Conservation (phyloP, 1,139 yeast genomes). For the Hyphopichia pseudoburtonii region DNA sequence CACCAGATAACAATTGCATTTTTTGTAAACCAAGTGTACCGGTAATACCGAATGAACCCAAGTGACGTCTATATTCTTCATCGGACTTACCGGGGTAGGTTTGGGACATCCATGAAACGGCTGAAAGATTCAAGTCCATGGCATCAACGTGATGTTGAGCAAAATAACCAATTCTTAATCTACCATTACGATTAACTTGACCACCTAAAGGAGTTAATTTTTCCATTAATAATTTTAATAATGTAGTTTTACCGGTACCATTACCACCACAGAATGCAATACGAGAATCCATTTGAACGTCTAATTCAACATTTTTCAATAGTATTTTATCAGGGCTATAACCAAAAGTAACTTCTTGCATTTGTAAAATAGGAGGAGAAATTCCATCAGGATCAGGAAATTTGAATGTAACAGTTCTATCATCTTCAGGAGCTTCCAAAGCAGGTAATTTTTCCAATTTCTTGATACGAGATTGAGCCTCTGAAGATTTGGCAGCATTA, state of each 20-base stretch:
- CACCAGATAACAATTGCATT: constrained; percentile 90
- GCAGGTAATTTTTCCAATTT: constrained; percentile 91
- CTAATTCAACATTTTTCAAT: constrained; percentile 77
- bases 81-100: constrained; percentile 92
- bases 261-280: constrained; percentile 98
- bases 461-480: constrained; percentile 96
- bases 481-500: constrained; percentile 95
- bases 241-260: constrained; percentile 98
- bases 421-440: constrained; percentile 94
- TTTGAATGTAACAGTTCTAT: constrained; percentile 76
- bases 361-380: constrained; percentile 91
- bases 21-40: constrained; percentile 92
- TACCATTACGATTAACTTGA: constrained; percentile 72
- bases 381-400: constrained; percentile 94
- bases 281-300: constrained; percentile 90
- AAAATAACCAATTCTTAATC: constrained; percentile 92
- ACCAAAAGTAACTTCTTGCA: constrained; percentile 85
- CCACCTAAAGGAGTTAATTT: constrained; percentile 73
- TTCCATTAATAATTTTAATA: constrained; percentile 83
- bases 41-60: constrained; percentile 96
- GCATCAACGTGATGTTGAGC: constrained; percentile 99
- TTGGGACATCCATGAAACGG: constrained; percentile 92
- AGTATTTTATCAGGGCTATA: constrained; percentile 63
- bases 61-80: constrained; percentile 94
- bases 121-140: constrained; percentile 87